Base-by-base conservation (phyloP, 2,329 filamentous ascomycete genomes). In the Alternaria conjuncta region DNA sequence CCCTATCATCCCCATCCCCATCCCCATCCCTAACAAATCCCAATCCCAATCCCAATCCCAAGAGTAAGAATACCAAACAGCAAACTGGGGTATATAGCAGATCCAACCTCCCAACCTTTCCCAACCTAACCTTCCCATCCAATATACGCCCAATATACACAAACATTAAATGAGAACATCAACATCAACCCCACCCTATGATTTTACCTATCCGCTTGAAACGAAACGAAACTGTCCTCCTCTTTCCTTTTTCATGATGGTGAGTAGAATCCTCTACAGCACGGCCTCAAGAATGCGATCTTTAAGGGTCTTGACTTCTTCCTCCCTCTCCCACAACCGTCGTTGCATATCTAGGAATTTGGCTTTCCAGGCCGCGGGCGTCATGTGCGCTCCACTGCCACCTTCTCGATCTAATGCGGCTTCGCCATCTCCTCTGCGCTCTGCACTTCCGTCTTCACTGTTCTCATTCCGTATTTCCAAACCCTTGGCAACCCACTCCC, bases 401-500 rank as follows among this genome's bases (percentile, higher is more conserved):
- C 23, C 23, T 1, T 25, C 23, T 2, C 46, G 1, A 3, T 41
- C 36, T 6, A 41, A 11, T 6, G 9, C 15, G 2, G 36, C 32
- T 20, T 72, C 71, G 20, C 64, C 28, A 23, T 61, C 61, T 23
- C 55, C 36, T 25, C 20, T 46, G 0, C 43, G 11, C 0, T 25
- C 55, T 32, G 44, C 57, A 26, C 45, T 36, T 5, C 25, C 55
- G 5, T 60, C 61, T 9, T 47, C 55, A 2, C 23, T 55, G 12
- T 20, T 15, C 6, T 11, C 44, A 18, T 18, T 26, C 8, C 21
- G 20, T 8, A 26, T 57, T 5, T 63, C 65, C 3, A 85, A 57
- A 0, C 81, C 81, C 54, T 82, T 82, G 13, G 82, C 76, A 20
- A 74, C 75, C 72, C 84, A 85, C 51, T 80, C 77, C 0, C 82